These are phyloP conservation scores for Psilocybe cyanescens DNA, from an alignment of 768 basidiomycete genomes.

Conservation along the genomic window DNA sequence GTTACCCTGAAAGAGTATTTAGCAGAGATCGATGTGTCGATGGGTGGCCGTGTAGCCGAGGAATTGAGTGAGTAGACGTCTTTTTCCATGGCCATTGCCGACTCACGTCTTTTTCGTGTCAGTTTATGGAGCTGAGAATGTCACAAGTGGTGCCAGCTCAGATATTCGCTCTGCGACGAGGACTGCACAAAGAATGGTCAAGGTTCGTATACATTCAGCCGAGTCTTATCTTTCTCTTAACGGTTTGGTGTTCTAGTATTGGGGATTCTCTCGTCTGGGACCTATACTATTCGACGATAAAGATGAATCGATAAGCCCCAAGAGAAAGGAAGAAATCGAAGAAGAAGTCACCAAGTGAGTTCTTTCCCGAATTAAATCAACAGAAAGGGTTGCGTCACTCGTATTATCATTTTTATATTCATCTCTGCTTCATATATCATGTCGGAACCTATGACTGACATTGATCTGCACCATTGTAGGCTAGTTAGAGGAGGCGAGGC, in stretches of 20 bases:
- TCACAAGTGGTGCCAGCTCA: constrained; percentile 91
- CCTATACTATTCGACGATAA: constrained; percentile 82
- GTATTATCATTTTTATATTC: constrained; percentile 4
- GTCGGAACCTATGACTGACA: constrained; percentile 17
- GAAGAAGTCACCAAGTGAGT: constrained; percentile 82
- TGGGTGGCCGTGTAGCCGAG: constrained; percentile 96
- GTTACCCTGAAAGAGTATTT: constrained; percentile 75
- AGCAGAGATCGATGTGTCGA: constrained; percentile 86
- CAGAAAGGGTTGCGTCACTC: background rate
- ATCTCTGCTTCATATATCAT: constrained; percentile 6
- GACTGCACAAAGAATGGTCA: constrained; percentile 87
- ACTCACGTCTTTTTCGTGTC: constrained; percentile 14
- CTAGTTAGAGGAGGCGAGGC: constrained; percentile 73
- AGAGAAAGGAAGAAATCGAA: constrained; percentile 85
- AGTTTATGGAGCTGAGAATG: constrained; percentile 89
- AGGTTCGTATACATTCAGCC: constrained; percentile 51
- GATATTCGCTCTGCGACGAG: constrained; percentile 83
- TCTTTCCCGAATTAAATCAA: constrained; percentile 9
- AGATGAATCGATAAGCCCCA: constrained; percentile 70
- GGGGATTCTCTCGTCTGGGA: constrained; percentile 84
- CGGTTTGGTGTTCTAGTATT: constrained; percentile 48
- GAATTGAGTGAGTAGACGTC: constrained; percentile 65
- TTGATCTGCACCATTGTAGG: constrained; percentile 34
- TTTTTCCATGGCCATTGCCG: constrained; percentile 11
- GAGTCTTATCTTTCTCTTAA: constrained; percentile 10